A percentile compares a stretch with the other conserved stretches of the same genome.
Conservation (phyloP, 345 rosid species). For the Aegle marmelos region DNA sequence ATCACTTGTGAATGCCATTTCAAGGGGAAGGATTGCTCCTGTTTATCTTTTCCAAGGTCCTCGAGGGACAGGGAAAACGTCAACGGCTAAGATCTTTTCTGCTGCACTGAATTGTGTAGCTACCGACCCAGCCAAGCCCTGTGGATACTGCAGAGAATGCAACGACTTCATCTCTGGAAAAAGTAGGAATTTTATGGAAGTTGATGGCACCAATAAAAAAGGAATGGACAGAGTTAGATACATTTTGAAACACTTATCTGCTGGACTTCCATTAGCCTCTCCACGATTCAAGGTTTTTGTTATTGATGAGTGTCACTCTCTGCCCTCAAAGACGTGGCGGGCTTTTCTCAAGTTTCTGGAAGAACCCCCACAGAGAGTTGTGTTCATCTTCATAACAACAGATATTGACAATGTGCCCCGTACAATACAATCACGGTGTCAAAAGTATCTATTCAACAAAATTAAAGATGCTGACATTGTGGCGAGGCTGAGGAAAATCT, state of each 20-base stretch:
- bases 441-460: slow-evolving; percentile 87
- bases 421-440: slow-evolving; percentile 91
- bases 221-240: slow-evolving; percentile 62
- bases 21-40: slow-evolving; percentile 79
- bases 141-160: slow-evolving; percentile 82
- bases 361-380: slow-evolving; percentile 65
- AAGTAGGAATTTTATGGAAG: slow-evolving; percentile 62
- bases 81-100: slow-evolving; percentile 81
- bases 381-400: slow-evolving; percentile 85
- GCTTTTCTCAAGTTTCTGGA: slow-evolving; percentile 89
- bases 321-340: slow-evolving; percentile 88
- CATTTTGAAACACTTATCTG: slow-evolving; percentile 55
- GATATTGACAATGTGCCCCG: slow-evolving; percentile 94
- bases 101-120: slow-evolving; percentile 81
- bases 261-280: slow-evolving; percentile 42
- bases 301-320: slow-evolving; percentile 86
- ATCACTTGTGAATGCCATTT: slow-evolving; percentile 67
- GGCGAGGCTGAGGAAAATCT: slow-evolving; percentile 60
- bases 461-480: slow-evolving; percentile 82
- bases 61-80: slow-evolving; percentile 92
- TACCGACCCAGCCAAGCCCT: slow-evolving; percentile 72
- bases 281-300: slow-evolving; percentile 66
- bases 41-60: slow-evolving; percentile 97
- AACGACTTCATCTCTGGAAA: slow-evolving; percentile 71
- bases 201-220: slow-evolving; percentile 72